phyloP scores from a whole-genome alignment of 345 rosid species.

The Eucalyptus victrix region DNA sequence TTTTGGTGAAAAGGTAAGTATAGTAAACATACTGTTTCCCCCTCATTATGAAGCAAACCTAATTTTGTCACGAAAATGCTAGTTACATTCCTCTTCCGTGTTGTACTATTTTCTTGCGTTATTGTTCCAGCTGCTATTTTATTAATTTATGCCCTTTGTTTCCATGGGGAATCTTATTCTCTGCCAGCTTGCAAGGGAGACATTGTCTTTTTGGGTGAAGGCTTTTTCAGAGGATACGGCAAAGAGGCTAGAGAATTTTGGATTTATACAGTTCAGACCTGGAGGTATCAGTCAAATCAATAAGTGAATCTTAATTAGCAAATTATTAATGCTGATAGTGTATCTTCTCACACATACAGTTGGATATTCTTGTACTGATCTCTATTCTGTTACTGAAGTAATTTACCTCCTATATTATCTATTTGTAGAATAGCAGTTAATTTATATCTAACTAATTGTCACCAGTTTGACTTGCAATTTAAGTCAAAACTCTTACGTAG shows the following conservation, averaged over 20 bases:
- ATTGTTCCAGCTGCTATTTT: neutral
- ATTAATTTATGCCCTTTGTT: neutral
- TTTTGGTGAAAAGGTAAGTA: no score
- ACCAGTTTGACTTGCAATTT: neutral
- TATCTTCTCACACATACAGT: neutral
- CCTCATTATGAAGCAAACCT: neutral
- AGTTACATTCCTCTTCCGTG: neutral
- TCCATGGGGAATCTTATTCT: neutral
- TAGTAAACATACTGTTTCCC: neutral
- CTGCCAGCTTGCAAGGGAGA: slow-evolving; percentile 86
- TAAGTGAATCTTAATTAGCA: neutral
- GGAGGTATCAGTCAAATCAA: slow-evolving; percentile 48
- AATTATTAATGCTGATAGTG: neutral
- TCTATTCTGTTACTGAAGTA: neutral
- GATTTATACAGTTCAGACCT: slow-evolving; percentile 88
- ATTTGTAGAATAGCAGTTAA: neutral
- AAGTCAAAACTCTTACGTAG: neutral
- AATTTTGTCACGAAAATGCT: neutral
- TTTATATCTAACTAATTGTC: neutral
- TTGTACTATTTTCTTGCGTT: neutral
- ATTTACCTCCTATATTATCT: neutral
- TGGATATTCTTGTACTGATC: neutral
- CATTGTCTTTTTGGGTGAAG: slow-evolving; percentile 96
- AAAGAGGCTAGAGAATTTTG: slow-evolving; percentile 89
- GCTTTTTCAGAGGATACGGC: slow-evolving; percentile 98